These are phyloP conservation scores for Coprinopsis strossmayeri DNA, from an alignment of 768 basidiomycete genomes.

Conservation along the genomic window DNA sequence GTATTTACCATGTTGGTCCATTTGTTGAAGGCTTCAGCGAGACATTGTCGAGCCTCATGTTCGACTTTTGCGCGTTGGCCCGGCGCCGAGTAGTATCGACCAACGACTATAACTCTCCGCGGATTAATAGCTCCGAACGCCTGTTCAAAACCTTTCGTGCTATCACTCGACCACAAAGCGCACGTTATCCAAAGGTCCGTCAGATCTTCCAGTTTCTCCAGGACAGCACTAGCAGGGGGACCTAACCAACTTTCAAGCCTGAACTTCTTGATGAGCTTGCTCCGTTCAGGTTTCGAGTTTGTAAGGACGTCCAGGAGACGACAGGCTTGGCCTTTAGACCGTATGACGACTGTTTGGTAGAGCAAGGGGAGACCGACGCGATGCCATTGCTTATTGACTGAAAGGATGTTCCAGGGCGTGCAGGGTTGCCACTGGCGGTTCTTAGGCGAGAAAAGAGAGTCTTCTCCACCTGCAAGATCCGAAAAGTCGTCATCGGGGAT, in stretches of 20 bases:
- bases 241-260: not conserved
- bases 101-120: not conserved
- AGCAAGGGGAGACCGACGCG: constrained; percentile 20
- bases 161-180: not conserved
- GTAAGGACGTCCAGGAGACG: constrained; percentile 12
- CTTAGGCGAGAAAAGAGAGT: too few relatives aligned
- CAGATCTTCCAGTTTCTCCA: not conserved
- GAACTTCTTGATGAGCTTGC: not conserved
- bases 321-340: constrained; percentile 19
- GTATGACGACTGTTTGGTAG: constrained; percentile 19
- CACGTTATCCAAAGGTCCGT: not conserved
- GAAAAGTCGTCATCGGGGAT: too few relatives aligned
- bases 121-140: not conserved
- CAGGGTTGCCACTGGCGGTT: too few relatives aligned
- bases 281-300: not conserved
- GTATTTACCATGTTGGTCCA: too few relatives aligned
- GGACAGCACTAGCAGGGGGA: not conserved
- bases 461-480: too few relatives aligned
- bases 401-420: too few relatives aligned
- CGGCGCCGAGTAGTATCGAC: too few relatives aligned
- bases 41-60: too few relatives aligned
- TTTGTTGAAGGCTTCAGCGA: too few relatives aligned
- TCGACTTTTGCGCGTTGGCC: too few relatives aligned
- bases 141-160: not conserved
- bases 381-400: constrained; percentile 21